Evolutionary conservation across 202 grass and related monocot species (phyloP), one percentile per base, ranked within the genome.

Genomic region (Hordeum pubiflorum): DNA sequence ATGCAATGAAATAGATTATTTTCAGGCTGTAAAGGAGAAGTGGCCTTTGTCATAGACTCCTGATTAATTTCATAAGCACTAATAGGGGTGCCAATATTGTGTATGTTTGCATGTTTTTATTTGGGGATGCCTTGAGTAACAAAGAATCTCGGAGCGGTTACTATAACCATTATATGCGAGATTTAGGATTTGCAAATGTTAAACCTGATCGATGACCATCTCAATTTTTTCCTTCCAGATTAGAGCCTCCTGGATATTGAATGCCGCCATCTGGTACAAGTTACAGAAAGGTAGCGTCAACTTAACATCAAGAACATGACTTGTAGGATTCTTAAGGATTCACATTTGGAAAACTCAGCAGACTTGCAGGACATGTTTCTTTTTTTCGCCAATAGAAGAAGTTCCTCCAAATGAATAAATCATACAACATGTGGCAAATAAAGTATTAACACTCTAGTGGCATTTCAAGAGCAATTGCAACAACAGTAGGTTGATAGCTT

Each of bases 211-310:
- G 72, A 97, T 97, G 59, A 91, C 91, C 81, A 79, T 88, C 74
- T 97, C 95, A 65, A 97, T 97, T 87, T 97, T 97, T 76, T 97
- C 91, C 79, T 94, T 97, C 95, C 95, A 97, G 41, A 93, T 86
- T 32, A 94, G 84, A 80, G 95, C 88, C 77, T 97, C 95, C 73
- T 92, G 95, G 69, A 97, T 97, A 67, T 97, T 97, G 74, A 97
- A 97, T 68, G 95, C 95, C 12, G 95, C 90, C 95, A 97, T 97
- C 95, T 97, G 79, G 44, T 80, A 40, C 8, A 92, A 64, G 5
- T 74, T 23, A 57, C 66, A 87, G 26, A 70, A 58, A 81, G 76
- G 60, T 38, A 58, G 7, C 9, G 0, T 77, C 74, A 77, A 75
- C 23, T 68, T 63, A 34, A 74, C 44, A 58, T 23, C 7, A 1